Evolutionary conservation across 768 basidiomycete genomes (phyloP).

Genomic region (Xanthoconium stramineum): DNA sequence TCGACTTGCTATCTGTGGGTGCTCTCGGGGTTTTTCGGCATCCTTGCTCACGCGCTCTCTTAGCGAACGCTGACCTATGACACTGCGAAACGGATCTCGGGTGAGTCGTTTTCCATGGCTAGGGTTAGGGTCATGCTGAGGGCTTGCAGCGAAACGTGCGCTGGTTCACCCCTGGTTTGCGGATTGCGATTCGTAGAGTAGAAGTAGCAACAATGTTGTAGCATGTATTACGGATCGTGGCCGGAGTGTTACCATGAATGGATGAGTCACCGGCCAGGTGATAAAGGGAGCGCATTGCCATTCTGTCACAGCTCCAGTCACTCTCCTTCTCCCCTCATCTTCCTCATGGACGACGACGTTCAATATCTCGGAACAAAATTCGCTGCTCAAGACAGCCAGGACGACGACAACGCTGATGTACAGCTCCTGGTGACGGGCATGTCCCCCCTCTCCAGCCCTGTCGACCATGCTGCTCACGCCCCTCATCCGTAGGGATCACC

Average conservation of each 20-base stretch:
- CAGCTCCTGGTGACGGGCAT: conserved; percentile 42
- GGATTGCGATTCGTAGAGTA: conserved; percentile 44
- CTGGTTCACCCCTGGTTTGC: conserved; percentile 47
- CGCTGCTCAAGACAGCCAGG: conserved; percentile 29
- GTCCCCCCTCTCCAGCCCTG: conserved; percentile 21
- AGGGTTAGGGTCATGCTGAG: neutral
- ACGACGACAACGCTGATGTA: conserved; percentile 24
- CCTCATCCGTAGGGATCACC: conserved; percentile 46
- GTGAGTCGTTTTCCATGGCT: conserved; percentile 39
- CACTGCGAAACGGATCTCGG: conserved; percentile 88
- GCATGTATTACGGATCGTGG: neutral
- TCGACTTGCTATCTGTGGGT: conserved; percentile 73
- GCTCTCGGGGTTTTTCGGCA: neutral
- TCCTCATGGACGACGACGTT: conserved; percentile 56
- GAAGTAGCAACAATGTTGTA: neutral
- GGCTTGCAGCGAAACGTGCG: conserved; percentile 52
- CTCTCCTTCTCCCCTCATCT: conserved; percentile 7
- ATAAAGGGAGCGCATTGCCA: conserved; percentile 33
- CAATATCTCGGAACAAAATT: conserved; percentile 51
- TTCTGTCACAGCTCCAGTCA: conserved; percentile 29
- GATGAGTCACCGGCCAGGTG: conserved; percentile 22
- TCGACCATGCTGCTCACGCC: conserved; percentile 9
- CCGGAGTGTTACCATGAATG: conserved; percentile 27
- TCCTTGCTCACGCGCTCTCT: neutral
- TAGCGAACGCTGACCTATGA: conserved; percentile 80